These are phyloP conservation scores for Plasmopara muralis DNA, from an alignment of 352 stramenopile genomes.

Conservation along the genomic window DNA sequence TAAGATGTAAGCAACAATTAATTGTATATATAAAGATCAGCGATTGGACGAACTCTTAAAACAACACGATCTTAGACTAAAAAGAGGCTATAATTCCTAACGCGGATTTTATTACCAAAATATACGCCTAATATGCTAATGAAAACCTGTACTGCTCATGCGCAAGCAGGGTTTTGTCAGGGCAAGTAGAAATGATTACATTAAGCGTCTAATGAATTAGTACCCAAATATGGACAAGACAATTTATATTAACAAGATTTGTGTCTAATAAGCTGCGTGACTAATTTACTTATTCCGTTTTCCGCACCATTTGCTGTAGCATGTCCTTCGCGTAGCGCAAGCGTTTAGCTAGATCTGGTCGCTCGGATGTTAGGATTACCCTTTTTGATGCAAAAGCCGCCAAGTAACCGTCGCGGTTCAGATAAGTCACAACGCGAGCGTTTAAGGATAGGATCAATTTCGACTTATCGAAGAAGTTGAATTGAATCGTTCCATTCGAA, in stretches of 20 bases:
- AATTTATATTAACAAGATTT: conserved; percentile 33
- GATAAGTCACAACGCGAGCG: conserved; percentile 86
- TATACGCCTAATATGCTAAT: no score
- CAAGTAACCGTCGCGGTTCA: conserved; percentile 71
- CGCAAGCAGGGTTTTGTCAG: no score
- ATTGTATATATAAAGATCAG: no score
- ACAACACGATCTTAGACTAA: no score
- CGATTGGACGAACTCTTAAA: no score
- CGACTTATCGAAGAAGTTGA: conserved; percentile 96
- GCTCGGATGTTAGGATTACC: conserved; percentile 51
- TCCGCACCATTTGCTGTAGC: conserved; percentile 88
- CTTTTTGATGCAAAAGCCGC: conserved; percentile 42
- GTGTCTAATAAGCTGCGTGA: conserved; percentile 13
- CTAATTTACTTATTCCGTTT: conserved; percentile 22
- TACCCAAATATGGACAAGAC: conserved; percentile 25
- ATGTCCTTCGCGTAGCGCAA: conserved; percentile 95
- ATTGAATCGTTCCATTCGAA: conserved; percentile 93
- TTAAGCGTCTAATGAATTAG: background rate
- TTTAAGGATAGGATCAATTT: conserved; percentile 92
- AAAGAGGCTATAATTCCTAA: no score
- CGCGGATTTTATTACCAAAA: no score
- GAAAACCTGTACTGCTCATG: no score
- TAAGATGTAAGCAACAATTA: no score
- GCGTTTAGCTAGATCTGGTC: conserved; percentile 65
- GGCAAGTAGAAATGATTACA: no score